Evolutionary conservation across 2,329 filamentous ascomycete genomes (phyloP), one percentile per base, ranked within the genome.

Genomic region (Coniochaeta pulveracea): DNA sequence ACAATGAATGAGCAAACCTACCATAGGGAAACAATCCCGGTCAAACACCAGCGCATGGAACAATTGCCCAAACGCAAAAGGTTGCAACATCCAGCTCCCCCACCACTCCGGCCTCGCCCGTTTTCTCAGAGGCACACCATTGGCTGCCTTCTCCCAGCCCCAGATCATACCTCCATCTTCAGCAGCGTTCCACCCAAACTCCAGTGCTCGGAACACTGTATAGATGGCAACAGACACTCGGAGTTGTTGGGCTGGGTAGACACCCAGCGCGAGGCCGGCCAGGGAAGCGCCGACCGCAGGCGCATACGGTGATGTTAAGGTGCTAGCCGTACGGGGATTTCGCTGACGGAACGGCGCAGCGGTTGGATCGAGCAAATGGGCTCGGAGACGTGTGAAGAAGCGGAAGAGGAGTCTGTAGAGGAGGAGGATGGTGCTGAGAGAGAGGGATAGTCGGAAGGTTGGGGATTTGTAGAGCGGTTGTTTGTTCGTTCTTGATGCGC

Each of bases 221-320:
- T 89, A 93, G 40, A 96, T 84, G 10, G 85, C 79, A 29, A 91
- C 70, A 1, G 83, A 85, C 34, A 89, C 66, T 33, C 91, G 77
- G 44, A 91, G 55, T 49, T 72, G 66, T 42, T 62, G 57, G 1
- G 72, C 45, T 50, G 89, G 66, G 42, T 76, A 84, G 8, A 93
- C 70, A 6, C 83, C 84, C 12, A 96, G 64, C 32, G 84, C 80
- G 32, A 93, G 69, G 3, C 89, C 89, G 1, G 89, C 85, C 30
- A 95, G 57, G 46, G 84, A 86, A 5, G 89, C 88, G 9, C 89
- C 91, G n/a, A 95, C 69, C 2, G 88, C 86, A 1, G 89, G 89
- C 1, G 89, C 83, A 51, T 86, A 81, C 8, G 72, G 69, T 2
- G 85, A 93, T 0, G 86, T 94, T 37, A 98, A 65, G 0, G 82